These are phyloP conservation scores for Geranium brycei DNA, from an alignment of 345 rosid species.

Conservation along the genomic window DNA sequence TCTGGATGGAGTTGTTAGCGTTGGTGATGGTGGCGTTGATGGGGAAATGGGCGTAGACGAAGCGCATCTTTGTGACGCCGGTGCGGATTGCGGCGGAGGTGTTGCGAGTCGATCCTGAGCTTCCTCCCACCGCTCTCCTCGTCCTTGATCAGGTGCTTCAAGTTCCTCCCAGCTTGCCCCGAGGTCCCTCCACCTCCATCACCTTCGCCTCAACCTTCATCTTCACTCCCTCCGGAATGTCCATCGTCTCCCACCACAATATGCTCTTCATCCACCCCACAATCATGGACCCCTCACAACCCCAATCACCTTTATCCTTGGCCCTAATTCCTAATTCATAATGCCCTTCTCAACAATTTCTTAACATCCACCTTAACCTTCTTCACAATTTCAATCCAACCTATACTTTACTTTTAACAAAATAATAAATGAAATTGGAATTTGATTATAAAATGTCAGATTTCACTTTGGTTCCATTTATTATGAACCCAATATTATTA, in stretches of 20 bases:
- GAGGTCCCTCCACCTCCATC: conserved; percentile 37
- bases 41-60: conserved; percentile 29
- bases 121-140: conserved; percentile 15
- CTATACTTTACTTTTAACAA: too few relatives aligned
- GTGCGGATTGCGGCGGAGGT: conserved; percentile 29
- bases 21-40: conserved; percentile 19
- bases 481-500: too few relatives aligned
- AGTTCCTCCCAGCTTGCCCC: conserved; percentile 32
- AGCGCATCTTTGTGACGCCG: conserved; percentile 38
- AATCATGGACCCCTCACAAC: too few relatives aligned
- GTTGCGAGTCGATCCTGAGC: conserved; percentile 21
- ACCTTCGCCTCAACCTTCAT: conserved; percentile 29
- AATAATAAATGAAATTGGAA: too few relatives aligned
- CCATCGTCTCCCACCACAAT: conserved; percentile 34
- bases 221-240: conserved; percentile 34
- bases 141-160: conserved; percentile 35
- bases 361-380: too few relatives aligned
- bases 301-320: too few relatives aligned
- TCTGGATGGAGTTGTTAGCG: conserved; percentile 15
- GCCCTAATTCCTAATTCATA: too few relatives aligned
- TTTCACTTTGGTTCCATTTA: too few relatives aligned
- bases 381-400: too few relatives aligned
- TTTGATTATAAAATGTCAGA: too few relatives aligned
- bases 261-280: conserved; percentile 33
- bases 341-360: too few relatives aligned